Conservation (phyloP, 2,329 filamentous ascomycete genomes). For the Scedosporium aurantiacum region DNA sequence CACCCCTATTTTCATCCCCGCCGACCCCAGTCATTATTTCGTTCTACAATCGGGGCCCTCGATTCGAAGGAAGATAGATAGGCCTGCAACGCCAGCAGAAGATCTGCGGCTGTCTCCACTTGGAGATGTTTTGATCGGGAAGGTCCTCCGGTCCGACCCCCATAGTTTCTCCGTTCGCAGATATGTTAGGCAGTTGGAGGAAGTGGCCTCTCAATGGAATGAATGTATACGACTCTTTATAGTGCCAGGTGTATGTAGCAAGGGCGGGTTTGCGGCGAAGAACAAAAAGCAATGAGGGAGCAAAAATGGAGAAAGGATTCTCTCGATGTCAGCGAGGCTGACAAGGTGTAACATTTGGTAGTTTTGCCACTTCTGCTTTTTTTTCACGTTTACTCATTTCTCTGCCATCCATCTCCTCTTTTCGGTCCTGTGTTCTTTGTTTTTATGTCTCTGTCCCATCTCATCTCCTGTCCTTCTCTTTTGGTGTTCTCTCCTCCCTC, state of each 20-base stretch:
- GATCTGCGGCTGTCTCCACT: background rate
- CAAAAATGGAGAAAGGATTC: background rate
- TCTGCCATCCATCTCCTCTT: background rate
- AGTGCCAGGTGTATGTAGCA: background rate
- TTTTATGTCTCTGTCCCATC: background rate
- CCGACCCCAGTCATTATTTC: background rate
- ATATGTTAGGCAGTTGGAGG: background rate
- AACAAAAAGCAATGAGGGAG: background rate
- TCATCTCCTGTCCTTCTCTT: background rate
- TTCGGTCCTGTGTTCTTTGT: background rate
- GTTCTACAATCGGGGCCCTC: background rate
- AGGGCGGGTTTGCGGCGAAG: background rate
- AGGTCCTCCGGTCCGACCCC: background rate
- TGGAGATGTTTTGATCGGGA: background rate
- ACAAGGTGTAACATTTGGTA: background rate
- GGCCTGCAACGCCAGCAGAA: background rate
- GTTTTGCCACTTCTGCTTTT: background rate
- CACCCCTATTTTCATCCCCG: background rate
- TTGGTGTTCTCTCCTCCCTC: background rate
- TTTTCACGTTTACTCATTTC: constrained; percentile 1
- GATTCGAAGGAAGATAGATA: background rate
- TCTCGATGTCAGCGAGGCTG: background rate
- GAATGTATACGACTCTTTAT: background rate
- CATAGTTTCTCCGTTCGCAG: background rate
- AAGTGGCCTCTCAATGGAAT: background rate